Evolutionary conservation across 2,329 filamentous ascomycete species (phyloP).

Genomic region (Pestalotiopsis sp.): DNA sequence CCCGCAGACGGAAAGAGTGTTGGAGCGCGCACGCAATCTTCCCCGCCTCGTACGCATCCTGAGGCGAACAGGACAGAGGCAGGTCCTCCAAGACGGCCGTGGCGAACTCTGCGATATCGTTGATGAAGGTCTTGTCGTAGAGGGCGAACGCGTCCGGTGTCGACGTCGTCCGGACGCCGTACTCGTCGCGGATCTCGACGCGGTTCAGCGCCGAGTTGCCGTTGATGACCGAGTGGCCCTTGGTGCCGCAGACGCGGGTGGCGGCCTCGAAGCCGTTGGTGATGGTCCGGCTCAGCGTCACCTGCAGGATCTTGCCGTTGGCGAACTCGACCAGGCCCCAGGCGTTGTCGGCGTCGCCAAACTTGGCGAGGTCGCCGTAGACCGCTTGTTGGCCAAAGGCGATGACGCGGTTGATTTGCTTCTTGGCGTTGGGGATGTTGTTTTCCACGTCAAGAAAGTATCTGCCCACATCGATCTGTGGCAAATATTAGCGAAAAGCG

Average conservation of each 20-base stretch:
- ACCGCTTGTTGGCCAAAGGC: slow-evolving; percentile 9
- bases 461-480: background rate
- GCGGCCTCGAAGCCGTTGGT: slow-evolving; percentile 10
- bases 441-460: slow-evolving; percentile 11
- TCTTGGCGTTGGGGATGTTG: slow-evolving; percentile 11
- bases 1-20: slow-evolving; percentile 8
- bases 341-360: slow-evolving; percentile 11
- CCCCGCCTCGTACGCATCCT: background rate
- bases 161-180: slow-evolving; percentile 3
- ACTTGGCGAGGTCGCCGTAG: slow-evolving; percentile 8
- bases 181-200: slow-evolving; percentile 9
- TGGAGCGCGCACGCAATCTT: slow-evolving; percentile 7
- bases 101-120: slow-evolving; percentile 9
- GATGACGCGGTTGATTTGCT: slow-evolving; percentile 10
- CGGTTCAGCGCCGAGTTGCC: slow-evolving; percentile 10
- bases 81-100: slow-evolving; percentile 6
- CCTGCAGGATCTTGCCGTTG: slow-evolving; percentile 7
- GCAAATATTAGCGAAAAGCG: background rate
- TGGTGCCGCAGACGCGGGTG: slow-evolving; percentile 12
- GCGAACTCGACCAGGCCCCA: slow-evolving; percentile 11
- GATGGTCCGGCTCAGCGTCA: slow-evolving; percentile 8
- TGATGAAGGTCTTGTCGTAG: slow-evolving; percentile 5
- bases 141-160: slow-evolving; percentile 9
- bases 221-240: slow-evolving; percentile 8
- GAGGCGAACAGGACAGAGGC: background rate